Percentiles rank a stretch among this genome's conserved stretches.
Evolutionary conservation across 169 alveolate genomes (phyloP).

Genomic region (Cryptosporidium muris): DNA sequence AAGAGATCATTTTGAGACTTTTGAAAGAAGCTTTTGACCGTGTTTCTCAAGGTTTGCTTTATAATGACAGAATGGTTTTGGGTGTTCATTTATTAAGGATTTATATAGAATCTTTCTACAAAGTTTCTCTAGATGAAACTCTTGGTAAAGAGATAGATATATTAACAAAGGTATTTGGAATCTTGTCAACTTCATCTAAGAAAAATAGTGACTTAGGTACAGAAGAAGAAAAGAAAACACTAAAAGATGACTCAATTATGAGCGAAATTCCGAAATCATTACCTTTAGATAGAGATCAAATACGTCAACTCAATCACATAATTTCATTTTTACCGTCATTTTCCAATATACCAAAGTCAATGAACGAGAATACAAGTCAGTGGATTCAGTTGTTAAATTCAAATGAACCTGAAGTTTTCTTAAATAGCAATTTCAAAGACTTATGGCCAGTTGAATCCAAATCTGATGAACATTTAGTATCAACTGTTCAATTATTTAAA

Average conservation of each 20-base stretch:
- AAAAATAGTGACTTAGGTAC: not conserved
- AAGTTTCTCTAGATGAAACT: constrained; percentile 7
- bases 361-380: constrained; percentile 39
- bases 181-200: not conserved
- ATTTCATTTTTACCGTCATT: constrained; percentile 41
- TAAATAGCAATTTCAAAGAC: constrained; percentile 55
- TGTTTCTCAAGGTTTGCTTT: constrained; percentile 55
- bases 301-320: not conserved
- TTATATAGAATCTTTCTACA: constrained; percentile 21
- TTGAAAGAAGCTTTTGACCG: constrained; percentile 30
- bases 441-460: constrained; percentile 1
- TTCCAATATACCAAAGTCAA: constrained; percentile 35
- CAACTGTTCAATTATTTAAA: not conserved
- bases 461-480: constrained; percentile 3
- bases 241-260: not conserved
- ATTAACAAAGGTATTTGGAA: not conserved
- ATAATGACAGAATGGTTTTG: constrained; percentile 71
- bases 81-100: constrained; percentile 42
- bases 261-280: constrained; percentile 14
- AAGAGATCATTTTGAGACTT: not conserved
- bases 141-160: constrained; percentile 28
- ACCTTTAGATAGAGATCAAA: constrained; percentile 23
- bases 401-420: constrained; percentile 68
- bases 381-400: constrained; percentile 71
- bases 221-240: not conserved